These are phyloP conservation scores for Helminthosporium solani DNA, from an alignment of 2,329 filamentous ascomycete genomes.

Conservation along the genomic window DNA sequence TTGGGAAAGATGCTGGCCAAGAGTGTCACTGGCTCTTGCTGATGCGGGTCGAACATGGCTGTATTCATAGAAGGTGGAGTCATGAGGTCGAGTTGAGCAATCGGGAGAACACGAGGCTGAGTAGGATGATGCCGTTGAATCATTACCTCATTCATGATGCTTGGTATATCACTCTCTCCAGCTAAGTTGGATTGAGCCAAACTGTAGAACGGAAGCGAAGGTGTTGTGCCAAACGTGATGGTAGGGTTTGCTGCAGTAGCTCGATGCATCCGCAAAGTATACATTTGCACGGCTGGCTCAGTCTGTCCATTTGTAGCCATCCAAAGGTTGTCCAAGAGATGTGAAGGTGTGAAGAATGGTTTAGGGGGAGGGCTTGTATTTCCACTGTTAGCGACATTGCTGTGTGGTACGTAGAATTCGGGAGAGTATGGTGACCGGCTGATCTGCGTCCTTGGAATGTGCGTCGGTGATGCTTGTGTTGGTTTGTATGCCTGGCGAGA, in stretches of 20 bases:
- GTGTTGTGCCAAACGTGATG: constrained; percentile 66
- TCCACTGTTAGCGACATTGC: constrained; percentile 34
- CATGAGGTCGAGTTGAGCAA: constrained; percentile 43
- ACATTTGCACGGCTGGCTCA: constrained; percentile 37
- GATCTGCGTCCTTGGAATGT: constrained; percentile 64
- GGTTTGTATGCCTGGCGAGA: constrained; percentile 71
- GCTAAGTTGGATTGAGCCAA: constrained; percentile 58
- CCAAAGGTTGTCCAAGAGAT: constrained; percentile 67
- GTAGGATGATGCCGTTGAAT: constrained; percentile 44
- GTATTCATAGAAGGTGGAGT: constrained; percentile 38
- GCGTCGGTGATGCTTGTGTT: constrained; percentile 62
- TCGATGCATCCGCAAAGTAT: constrained; percentile 43
- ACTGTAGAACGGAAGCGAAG: constrained; percentile 69
- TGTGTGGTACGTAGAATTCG: constrained; percentile 48
- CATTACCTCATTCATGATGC: constrained; percentile 44
- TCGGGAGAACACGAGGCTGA: constrained; percentile 41
- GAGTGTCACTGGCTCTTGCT: constrained; percentile 33
- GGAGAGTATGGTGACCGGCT: constrained; percentile 64
- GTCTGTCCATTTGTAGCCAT: constrained; percentile 69
- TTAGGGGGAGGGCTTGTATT: constrained; percentile 26
- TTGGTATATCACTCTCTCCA: constrained; percentile 54
- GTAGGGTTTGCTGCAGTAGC: constrained; percentile 47
- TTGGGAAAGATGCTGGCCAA: constrained; percentile 50
- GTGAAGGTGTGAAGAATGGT: constrained; percentile 51
- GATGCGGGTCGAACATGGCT: constrained; percentile 27